Evolutionary conservation across 148 eudicot species (phyloP).

Genomic region (Simmondsia chinensis): DNA sequence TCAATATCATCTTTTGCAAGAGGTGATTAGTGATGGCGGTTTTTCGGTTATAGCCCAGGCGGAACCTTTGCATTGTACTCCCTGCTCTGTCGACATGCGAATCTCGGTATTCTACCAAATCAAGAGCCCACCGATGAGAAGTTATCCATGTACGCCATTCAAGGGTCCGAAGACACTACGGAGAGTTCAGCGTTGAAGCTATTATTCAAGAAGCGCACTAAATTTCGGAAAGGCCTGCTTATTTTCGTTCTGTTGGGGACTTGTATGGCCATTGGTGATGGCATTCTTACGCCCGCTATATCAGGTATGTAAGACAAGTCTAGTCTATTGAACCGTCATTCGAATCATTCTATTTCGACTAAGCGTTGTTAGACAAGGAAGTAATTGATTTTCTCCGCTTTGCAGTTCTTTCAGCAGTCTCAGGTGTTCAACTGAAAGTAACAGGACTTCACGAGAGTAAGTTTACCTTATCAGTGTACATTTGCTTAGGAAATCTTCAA

Average conservation of each 20-base stretch:
- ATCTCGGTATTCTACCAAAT: slow-evolving; percentile 43
- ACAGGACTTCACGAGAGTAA: slow-evolving; percentile 53
- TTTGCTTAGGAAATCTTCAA: too few relatives aligned
- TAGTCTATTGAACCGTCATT: too few relatives aligned
- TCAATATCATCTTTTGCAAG: too few relatives aligned
- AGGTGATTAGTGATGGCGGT: slow-evolving; percentile 4
- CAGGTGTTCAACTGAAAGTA: slow-evolving; percentile 39
- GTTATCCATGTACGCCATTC: slow-evolving; percentile 32
- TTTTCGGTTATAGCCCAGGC: slow-evolving; percentile 34
- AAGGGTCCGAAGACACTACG: slow-evolving; percentile 24
- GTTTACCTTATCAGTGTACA: too few relatives aligned
- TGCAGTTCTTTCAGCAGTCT: slow-evolving; percentile 61
- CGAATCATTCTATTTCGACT: too few relatives aligned
- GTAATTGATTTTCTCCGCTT: too few relatives aligned
- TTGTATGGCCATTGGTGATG: slow-evolving; percentile 63
- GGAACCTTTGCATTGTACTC: slow-evolving; percentile 71
- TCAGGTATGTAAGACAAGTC: too few relatives aligned
- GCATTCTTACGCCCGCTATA: slow-evolving; percentile 61
- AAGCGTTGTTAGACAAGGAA: not conserved
- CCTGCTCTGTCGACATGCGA: slow-evolving; percentile 47
- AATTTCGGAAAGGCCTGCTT: slow-evolving; percentile 36
- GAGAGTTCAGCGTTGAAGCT: slow-evolving; percentile 30
- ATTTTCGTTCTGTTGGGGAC: slow-evolving; percentile 59
- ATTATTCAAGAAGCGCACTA: slow-evolving; percentile 38
- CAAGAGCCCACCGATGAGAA: slow-evolving; percentile 34